These are phyloP conservation scores for Mangifera indica DNA, from an alignment of 345 rosid species.

Conservation along the genomic window DNA sequence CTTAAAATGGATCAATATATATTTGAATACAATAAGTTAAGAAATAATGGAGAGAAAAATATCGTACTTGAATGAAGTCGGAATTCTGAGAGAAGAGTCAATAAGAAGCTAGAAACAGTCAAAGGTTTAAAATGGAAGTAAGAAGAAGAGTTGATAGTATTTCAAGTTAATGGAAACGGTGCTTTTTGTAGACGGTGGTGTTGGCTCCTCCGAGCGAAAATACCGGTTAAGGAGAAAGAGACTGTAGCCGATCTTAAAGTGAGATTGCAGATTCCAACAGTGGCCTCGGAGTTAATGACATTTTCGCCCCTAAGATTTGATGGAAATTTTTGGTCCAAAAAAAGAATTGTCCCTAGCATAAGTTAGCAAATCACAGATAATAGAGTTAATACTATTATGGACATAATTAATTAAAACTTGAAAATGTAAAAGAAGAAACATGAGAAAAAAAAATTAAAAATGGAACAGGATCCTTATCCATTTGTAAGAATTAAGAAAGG, in stretches of 20 bases:
- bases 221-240: background rate
- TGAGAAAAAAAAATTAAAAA: no score
- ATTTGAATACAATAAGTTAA: background rate
- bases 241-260: background rate
- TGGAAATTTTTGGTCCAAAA: no score
- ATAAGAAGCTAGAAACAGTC: background rate
- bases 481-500: no score
- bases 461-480: no score
- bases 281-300: background rate
- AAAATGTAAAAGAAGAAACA: no score
- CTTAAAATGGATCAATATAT: background rate
- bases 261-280: background rate
- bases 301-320: no score
- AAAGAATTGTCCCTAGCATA: no score
- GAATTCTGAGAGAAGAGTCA: background rate
- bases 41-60: background rate
- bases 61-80: background rate
- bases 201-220: background rate
- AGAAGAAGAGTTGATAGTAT: background rate
- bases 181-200: background rate
- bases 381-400: no score
- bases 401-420: no score
- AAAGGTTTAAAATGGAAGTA: background rate
- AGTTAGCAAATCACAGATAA: no score
- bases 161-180: background rate